phyloP scores from a whole-genome alignment of 2,329 filamentous ascomycete genomes.

The Ceratocystis smalleyi region DNA sequence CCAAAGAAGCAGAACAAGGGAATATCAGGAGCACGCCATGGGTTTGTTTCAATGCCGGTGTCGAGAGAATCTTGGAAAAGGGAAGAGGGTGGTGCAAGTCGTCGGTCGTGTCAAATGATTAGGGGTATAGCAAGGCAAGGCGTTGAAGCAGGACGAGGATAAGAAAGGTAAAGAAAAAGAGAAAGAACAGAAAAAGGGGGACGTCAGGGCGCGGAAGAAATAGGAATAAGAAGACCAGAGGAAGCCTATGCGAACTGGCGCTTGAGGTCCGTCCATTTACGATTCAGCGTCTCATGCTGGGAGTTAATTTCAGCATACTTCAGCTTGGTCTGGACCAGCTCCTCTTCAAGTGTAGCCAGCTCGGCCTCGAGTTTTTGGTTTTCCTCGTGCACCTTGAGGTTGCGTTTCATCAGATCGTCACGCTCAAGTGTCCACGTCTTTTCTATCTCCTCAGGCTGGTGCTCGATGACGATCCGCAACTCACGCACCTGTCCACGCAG shows the following conservation, averaged over 20 bases:
- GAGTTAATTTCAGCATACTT: constrained; percentile 73
- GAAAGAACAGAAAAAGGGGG: neutral
- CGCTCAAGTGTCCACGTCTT: constrained; percentile 67
- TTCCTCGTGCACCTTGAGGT: constrained; percentile 85
- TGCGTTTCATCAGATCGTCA: constrained; percentile 80
- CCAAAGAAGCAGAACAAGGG: neutral
- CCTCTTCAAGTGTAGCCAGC: constrained; percentile 79
- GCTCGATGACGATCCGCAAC: constrained; percentile 71
- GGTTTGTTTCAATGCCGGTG: too few relatives aligned
- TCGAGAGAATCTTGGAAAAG: too few relatives aligned
- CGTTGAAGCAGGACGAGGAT: neutral
- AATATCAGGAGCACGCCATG: neutral
- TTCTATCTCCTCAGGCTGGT: constrained; percentile 80
- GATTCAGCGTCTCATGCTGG: constrained; percentile 53
- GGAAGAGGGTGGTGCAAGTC: neutral
- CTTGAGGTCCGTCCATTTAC: constrained; percentile 64
- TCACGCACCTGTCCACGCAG: constrained; percentile 73
- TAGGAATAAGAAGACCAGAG: neutral
- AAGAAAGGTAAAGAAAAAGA: neutral
- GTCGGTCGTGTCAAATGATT: constrained; percentile 1
- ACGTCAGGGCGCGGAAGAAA: neutral
- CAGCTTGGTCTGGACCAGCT: constrained; percentile 88
- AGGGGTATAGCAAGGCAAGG: neutral
- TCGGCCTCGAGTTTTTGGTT: constrained; percentile 80
- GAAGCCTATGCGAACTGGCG: constrained; percentile 34